These are phyloP conservation scores for Leishmania arabica DNA, from an alignment of 208 protist genomes.

Conservation along the genomic window DNA sequence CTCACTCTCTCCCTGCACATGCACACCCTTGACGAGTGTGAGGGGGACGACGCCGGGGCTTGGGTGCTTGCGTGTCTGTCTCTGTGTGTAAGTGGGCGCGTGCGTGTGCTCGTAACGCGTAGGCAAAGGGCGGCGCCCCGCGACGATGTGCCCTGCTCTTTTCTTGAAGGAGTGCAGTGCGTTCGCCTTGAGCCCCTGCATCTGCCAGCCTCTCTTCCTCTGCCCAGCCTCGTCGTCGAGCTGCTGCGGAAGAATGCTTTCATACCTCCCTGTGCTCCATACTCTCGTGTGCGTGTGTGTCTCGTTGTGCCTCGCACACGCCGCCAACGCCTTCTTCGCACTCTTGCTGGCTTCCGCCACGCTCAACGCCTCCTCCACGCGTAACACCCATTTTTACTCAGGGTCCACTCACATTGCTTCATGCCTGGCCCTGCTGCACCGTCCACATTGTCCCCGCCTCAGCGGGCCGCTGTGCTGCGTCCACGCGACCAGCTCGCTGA, in stretches of 20 bases:
- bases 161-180: neutral
- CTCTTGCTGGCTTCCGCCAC: neutral
- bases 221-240: neutral
- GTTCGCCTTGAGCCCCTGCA: neutral
- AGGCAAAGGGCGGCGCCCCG: neutral
- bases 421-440: neutral
- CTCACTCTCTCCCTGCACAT: too few species aligned
- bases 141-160: neutral
- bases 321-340: neutral
- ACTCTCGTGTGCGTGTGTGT: neutral
- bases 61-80: too few species aligned
- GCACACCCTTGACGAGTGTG: too few species aligned
- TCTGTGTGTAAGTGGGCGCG: neutral
- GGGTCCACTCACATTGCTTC: neutral
- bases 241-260: neutral
- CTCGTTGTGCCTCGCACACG: neutral
- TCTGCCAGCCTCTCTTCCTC: neutral
- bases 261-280: neutral
- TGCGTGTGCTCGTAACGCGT: neutral
- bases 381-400: neutral
- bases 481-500: slow-evolving; percentile 50
- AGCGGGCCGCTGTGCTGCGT: neutral
- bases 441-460: neutral
- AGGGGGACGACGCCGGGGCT: too few species aligned
- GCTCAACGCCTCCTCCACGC: neutral